Evolutionary conservation across 768 basidiomycete genomes (phyloP).

Genomic region (Amanita subjunquillea): DNA sequence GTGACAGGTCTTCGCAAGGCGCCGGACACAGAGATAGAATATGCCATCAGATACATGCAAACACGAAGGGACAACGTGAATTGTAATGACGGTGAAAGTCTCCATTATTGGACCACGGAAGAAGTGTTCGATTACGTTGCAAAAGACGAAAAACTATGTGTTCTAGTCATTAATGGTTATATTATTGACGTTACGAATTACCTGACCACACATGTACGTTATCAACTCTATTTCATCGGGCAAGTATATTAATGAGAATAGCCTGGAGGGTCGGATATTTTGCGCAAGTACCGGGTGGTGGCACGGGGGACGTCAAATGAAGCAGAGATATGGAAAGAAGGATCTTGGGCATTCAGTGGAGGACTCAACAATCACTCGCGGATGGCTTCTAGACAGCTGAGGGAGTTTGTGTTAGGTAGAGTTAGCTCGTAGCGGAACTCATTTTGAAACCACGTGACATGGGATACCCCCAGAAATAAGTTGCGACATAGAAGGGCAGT

Average conservation of each 20-base stretch:
- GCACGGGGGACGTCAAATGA: not conserved
- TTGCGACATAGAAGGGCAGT: conserved; percentile 4
- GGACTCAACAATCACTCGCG: conserved; percentile 66
- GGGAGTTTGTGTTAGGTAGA: conserved; percentile 37
- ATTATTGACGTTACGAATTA: conserved; percentile 54
- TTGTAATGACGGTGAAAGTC: conserved; percentile 20
- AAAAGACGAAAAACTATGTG: conserved; percentile 24
- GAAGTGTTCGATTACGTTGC: conserved; percentile 24
- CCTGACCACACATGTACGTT: conserved; percentile 56
- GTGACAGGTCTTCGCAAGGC: conserved; percentile 40
- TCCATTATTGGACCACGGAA: conserved; percentile 29
- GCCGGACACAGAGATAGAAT: conserved; percentile 34
- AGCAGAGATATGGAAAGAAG: conserved; percentile 21
- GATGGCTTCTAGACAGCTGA: conserved; percentile 39
- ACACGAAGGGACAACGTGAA: conserved; percentile 19
- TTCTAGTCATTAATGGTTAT: conserved; percentile 50
- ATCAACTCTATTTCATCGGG: not conserved
- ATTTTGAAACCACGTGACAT: conserved; percentile 4
- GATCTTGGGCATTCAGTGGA: conserved; percentile 58
- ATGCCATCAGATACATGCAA: conserved; percentile 39
- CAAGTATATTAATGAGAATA: conserved; percentile 14
- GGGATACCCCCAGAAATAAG: conserved; percentile 3
- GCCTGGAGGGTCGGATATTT: conserved; percentile 53
- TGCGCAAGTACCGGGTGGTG: conserved; percentile 34
- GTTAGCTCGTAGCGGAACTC: conserved; percentile 6